phyloP scores from a whole-genome alignment of 1,284 basidiomycete genomes.

The Ceratobasidium sp. region DNA sequence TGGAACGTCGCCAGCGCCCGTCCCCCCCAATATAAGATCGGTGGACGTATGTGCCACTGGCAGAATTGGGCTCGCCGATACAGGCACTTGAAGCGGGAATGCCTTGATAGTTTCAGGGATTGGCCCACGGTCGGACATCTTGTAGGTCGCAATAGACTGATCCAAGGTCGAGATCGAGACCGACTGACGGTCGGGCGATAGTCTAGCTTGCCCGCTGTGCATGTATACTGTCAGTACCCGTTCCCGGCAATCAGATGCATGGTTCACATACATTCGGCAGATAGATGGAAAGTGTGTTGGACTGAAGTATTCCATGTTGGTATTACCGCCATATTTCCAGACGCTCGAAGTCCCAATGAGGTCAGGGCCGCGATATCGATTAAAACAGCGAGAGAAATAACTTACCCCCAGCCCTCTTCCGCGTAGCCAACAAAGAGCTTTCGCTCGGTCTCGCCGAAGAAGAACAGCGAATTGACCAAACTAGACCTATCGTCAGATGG shows the following conservation, averaged over 20 bases:
- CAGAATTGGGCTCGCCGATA: background rate
- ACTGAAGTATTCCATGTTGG: background rate
- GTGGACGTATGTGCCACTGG: constrained; percentile 1
- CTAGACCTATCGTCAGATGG: background rate
- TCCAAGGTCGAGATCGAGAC: constrained; percentile 1
- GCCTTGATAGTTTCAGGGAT: background rate
- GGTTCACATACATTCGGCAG: background rate
- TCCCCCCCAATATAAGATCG: background rate
- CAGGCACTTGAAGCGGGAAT: background rate
- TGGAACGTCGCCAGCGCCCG: background rate
- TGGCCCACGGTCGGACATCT: background rate
- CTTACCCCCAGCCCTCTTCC: background rate
- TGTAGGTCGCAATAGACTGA: background rate
- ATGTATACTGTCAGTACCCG: background rate
- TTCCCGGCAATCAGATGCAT: background rate
- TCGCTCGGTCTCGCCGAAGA: background rate
- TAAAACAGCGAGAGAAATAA: background rate
- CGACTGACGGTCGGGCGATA: background rate
- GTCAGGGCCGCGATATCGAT: too few relatives aligned
- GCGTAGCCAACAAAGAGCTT: constrained; percentile 1
- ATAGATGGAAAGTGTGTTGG: background rate
- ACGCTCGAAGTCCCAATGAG: background rate
- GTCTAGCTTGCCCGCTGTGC: background rate
- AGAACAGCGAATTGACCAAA: background rate
- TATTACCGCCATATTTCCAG: background rate